Base-by-base conservation (phyloP, 83 land plant genomes). In the Picea abies region DNA sequence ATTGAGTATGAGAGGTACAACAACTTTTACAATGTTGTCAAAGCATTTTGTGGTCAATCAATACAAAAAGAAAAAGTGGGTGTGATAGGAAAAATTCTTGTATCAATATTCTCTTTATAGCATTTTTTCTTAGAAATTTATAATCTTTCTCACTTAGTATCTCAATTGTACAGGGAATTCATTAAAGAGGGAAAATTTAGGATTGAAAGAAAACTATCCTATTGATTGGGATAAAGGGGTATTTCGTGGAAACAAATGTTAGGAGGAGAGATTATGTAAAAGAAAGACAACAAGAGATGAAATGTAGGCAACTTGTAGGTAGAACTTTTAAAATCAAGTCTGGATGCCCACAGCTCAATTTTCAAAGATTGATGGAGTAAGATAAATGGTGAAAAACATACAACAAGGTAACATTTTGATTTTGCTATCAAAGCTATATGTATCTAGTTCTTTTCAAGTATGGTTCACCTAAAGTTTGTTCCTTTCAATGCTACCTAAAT, bases 51-150 rank as follows among this genome's bases (percentile, higher is more conserved):
- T 85, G 89, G 94, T 9, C 94, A 89, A 58, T 88, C 92, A 67
- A 71, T 90, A 84, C 87, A 92, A 66, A 90, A 92, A 91, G 94
- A 92, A 66, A 90, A 92, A 91, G 94, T 92, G 64, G 52, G 64
- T 69, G 11, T 69, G 11, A 22, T 39, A 20, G 39, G 19, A 15
- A 71, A 71, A 71, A 7, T 37, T 39, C 22, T 70, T 41, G 12
- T 71, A 39, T 39, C 2, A 37, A 71, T 49, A 41, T 41, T 20
- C n/a, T 19, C 1, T 72, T 41, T 11, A 37, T 72, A 41, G 3
- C 4, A 16, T 72, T 8, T 19, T 17, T 3, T 41, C 9, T 72
- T 9, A 26, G 29, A 26, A 26, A 26, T 26, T 0, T 26, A 26
- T 26, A 26, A 26, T 26, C 29, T 26, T 26, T 26, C 29, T 26